Percentiles rank a stretch among this genome's conserved stretches.
phyloP scores from a whole-genome alignment of 1,139 yeast species.

The Pichia norvegensis region DNA sequence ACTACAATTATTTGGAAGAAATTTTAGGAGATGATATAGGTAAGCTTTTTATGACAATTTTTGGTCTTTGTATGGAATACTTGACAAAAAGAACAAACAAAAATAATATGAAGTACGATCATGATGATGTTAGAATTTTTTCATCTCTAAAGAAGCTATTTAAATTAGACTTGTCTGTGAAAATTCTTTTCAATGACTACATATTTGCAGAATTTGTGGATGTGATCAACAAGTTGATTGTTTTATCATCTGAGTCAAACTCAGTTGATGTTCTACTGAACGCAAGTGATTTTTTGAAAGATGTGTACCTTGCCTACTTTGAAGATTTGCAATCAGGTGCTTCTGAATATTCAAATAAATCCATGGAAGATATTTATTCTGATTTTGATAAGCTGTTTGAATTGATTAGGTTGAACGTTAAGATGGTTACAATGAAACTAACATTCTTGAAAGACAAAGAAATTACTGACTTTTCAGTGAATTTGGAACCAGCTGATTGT shows the following conservation, averaged over 20 bases:
- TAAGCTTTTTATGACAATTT: conserved; percentile 71
- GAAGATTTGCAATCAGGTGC: conserved; percentile 8
- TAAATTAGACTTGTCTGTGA: conserved; percentile 49
- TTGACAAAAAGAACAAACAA: conserved; percentile 39
- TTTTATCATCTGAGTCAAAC: conserved; percentile 41
- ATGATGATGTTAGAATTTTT: conserved; percentile 26
- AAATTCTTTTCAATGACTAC: conserved; percentile 55
- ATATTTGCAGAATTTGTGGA: conserved; percentile 73
- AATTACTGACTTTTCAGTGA: conserved; percentile 19
- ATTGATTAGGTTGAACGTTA: conserved; percentile 61
- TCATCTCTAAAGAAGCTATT: conserved; percentile 50
- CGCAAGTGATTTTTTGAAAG: conserved; percentile 38
- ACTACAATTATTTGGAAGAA: conserved; percentile 36
- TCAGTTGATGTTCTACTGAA: conserved; percentile 38
- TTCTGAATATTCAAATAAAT: conserved; percentile 16
- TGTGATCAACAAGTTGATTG: conserved; percentile 62
- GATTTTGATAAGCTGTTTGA: conserved; percentile 79
- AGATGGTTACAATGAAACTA: conserved; percentile 51
- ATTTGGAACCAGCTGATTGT: conserved; percentile 29
- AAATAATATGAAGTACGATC: conserved; percentile 2
- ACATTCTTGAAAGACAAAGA: conserved; percentile 50
- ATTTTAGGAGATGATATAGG: conserved; percentile 55
- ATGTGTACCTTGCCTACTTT: conserved; percentile 44
- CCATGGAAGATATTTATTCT: conserved; percentile 35
- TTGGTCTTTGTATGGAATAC: conserved; percentile 78